A percentile compares a stretch with the other conserved stretches of the same genome.
Conservation (phyloP, 306 rosid species). For the Gastrolobium bilobum region DNA sequence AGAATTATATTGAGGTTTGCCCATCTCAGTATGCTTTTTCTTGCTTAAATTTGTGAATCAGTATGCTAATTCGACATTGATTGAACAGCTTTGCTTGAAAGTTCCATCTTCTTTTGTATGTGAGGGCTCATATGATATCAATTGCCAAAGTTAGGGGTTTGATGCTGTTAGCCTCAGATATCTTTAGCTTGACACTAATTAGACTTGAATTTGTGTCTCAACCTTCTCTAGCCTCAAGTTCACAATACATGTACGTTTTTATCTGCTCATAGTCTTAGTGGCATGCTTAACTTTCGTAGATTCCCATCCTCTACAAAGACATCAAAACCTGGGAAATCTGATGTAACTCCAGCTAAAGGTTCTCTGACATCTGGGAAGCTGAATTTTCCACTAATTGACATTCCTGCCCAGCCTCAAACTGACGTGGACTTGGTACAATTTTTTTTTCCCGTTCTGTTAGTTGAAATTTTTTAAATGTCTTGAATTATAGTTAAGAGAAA, state of each 20-base stretch:
- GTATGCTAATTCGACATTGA: conserved; percentile 23
- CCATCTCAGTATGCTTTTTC: conserved; percentile 44
- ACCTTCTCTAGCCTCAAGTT: conserved; percentile 37
- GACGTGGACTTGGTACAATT: conserved; percentile 71
- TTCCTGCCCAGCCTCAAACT: conserved; percentile 64
- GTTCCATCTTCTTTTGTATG: not conserved
- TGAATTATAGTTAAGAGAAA: conserved; percentile 18
- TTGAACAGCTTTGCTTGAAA: conserved; percentile 25
- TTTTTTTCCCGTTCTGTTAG: conserved; percentile 25
- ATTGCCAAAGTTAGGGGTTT: not conserved
- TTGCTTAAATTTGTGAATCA: conserved; percentile 47
- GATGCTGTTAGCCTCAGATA: conserved; percentile 43
- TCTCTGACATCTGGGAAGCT: conserved; percentile 65
- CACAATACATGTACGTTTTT: conserved; percentile 20
- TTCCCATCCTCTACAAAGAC: conserved; percentile 71
- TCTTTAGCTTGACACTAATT: conserved; percentile 13
- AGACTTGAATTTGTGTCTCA: conserved; percentile 37
- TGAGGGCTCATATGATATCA: conserved; percentile 30
- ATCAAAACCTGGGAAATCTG: conserved; percentile 64
- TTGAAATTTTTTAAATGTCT: conserved; percentile 26
- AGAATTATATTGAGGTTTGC: conserved; percentile 72
- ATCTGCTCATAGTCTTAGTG: conserved; percentile 30
- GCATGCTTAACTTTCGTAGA: conserved; percentile 57
- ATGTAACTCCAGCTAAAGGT: conserved; percentile 73
- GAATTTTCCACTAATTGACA: conserved; percentile 54